Base-by-base conservation (phyloP, 164 flowering plant species). In the Hamamelis virginiana region DNA sequence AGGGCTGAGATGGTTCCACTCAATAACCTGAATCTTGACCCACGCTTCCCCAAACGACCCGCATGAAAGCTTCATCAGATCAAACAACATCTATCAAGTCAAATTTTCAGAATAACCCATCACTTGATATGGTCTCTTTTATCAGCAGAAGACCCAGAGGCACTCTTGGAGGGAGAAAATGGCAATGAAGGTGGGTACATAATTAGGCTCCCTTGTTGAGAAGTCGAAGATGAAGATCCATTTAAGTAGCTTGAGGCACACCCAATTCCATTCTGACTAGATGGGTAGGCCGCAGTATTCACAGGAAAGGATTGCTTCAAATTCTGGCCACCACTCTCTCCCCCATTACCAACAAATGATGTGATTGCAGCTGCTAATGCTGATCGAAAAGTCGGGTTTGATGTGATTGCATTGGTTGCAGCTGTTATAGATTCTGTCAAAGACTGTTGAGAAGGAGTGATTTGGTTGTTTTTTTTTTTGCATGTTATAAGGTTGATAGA, bases 361-460 rank as follows among this genome's bases (percentile, higher is more conserved):
- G 69, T 69, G 18, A 74, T 14, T 3, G 77, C 80, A 38, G 79
- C 79, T 1, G 79, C 80, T 38, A 81, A 41, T 5, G 67, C 79
- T 1, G 82, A 69, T 18, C 59, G 77, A 41, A 81, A 74, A 50
- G 62, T 74, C 0, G 80, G 82, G 65, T 79, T 68, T 1, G 79
- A 61, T 0, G 77, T 51, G 27, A 81, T 72, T 47, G 68, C 85
- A 52, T 79, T 79, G 13, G 85, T 77, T 44, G 79, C 79, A 19
- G 71, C 59, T 4, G 69, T 68, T 33, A 81, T 63, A 3, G 73
- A 69, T 26, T 81, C 82, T n/a, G 81, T 16, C 45, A 67, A 53
- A 50, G 52, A 19, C 59, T 77, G 73, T 12, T 72, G 76, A 6
- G 64, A 26, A 52, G 59, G 21, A 25, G 22, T 41, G 9, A 33